A percentile compares a stretch with the other conserved stretches of the same genome.
These are phyloP conservation scores for Euryodendron excelsum DNA, from an alignment of 148 eudicot species.

Conservation along the genomic window DNA sequence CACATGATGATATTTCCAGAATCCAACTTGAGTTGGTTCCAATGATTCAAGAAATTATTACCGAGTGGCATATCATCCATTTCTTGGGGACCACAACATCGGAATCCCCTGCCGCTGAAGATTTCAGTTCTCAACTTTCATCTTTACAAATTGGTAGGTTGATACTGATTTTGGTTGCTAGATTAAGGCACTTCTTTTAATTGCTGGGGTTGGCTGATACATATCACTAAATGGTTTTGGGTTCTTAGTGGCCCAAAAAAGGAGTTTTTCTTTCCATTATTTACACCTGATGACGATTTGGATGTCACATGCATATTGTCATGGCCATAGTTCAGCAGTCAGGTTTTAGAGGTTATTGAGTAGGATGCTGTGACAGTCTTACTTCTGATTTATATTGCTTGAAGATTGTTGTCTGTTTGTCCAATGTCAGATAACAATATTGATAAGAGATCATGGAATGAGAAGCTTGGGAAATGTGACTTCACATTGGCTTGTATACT, in stretches of 20 bases:
- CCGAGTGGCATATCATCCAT: slow-evolving; percentile 92
- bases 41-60: slow-evolving; percentile 70
- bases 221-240: not conserved
- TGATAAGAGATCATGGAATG: slow-evolving; percentile 64
- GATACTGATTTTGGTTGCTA: slow-evolving; percentile 10
- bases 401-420: not conserved
- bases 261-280: not conserved
- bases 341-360: slow-evolving; percentile 2
- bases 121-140: slow-evolving; percentile 87
- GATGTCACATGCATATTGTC: not conserved
- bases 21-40: slow-evolving; percentile 86
- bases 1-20: slow-evolving; percentile 61
- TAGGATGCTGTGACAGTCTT: not conserved
- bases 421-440: slow-evolving; percentile 46
- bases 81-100: slow-evolving; percentile 73
- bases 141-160: slow-evolving; percentile 80
- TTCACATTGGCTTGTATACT: slow-evolving; percentile 73
- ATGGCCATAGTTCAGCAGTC: not conserved
- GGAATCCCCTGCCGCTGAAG: slow-evolving; percentile 68
- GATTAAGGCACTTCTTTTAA: not conserved
- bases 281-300: not conserved
- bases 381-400: not conserved
- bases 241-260: slow-evolving; percentile 5
- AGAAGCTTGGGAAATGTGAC: slow-evolving; percentile 74
- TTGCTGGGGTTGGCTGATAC: not conserved